These are phyloP conservation scores for Cyberlindnera mycetangii DNA, from an alignment of 805 yeast genomes.

Conservation along the genomic window DNA sequence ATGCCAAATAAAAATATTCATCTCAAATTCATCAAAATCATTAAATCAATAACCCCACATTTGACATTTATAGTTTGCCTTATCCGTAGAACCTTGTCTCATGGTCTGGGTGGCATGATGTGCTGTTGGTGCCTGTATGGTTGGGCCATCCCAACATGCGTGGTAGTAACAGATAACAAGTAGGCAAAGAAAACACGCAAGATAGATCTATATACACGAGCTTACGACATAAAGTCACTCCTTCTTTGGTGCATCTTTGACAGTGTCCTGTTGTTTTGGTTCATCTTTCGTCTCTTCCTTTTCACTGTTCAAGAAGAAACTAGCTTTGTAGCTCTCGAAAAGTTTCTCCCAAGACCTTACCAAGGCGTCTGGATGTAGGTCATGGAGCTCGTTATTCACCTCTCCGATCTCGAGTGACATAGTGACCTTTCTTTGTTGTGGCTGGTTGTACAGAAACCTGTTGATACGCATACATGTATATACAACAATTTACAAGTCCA, in stretches of 20 bases:
- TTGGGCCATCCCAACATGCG: no score
- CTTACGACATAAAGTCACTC: no score
- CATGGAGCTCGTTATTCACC: slow-evolving; percentile 18
- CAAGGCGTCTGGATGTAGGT: slow-evolving; percentile 8
- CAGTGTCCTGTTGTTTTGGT: neutral
- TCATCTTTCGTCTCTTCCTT: neutral
- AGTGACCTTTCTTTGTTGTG: neutral
- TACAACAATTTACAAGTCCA: no score
- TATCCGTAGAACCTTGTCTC: no score
- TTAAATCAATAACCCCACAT: no score
- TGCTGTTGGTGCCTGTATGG: no score
- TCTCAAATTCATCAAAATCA: neutral
- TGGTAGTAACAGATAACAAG: no score
- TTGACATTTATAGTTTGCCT: no score
- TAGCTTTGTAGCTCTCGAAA: slow-evolving; percentile 8
- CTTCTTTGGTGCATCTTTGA: neutral
- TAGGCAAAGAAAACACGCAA: no score
- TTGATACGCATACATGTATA: neutral
- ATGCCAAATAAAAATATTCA: neutral
- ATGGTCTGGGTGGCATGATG: no score
- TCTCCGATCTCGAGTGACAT: slow-evolving; percentile 21
- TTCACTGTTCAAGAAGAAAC: neutral
- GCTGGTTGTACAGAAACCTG: no score
- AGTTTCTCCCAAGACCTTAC: slow-evolving; percentile 17
- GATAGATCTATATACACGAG: no score